Percentiles rank a stretch among this genome's conserved stretches.
phyloP scores from a whole-genome alignment of 805 yeast genomes.

The Clavispora carvajalis region DNA sequence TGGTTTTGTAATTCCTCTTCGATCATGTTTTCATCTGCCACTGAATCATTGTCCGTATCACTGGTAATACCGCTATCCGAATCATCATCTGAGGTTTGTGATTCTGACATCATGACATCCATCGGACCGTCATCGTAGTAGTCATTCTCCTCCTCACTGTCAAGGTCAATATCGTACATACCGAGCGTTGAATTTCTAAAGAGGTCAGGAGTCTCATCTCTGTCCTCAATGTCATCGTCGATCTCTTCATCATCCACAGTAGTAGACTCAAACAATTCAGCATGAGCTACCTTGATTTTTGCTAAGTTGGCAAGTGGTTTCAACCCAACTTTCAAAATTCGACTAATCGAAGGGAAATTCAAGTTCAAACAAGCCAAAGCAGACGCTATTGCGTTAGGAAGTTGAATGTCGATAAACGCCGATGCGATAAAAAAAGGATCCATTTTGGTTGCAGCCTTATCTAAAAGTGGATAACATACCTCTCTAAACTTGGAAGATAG shows the following conservation, averaged over 20 bases:
- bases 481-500: conserved; percentile 40
- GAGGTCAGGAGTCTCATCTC: conserved; percentile 77
- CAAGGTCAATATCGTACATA: conserved; percentile 82
- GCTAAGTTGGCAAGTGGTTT: conserved; percentile 56
- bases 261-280: conserved; percentile 49
- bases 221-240: conserved; percentile 48
- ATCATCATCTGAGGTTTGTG: conserved; percentile 23
- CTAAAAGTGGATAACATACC: conserved; percentile 40
- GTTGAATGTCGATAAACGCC: conserved; percentile 61
- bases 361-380: conserved; percentile 65
- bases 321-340: conserved; percentile 53
- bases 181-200: conserved; percentile 87
- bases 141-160: conserved; percentile 57
- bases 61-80: conserved; percentile 19
- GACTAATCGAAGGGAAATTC: conserved; percentile 62
- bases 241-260: conserved; percentile 44
- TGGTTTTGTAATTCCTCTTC: conserved; percentile 16
- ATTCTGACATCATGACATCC: conserved; percentile 37
- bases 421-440: conserved; percentile 64
- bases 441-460: conserved; percentile 42
- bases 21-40: conserved; percentile 19
- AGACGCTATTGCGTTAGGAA: conserved; percentile 52
- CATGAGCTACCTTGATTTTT: conserved; percentile 50
- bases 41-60: conserved; percentile 23
- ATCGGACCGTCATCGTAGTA: conserved; percentile 30